These are phyloP conservation scores for Kockovaella imperatae DNA, from an alignment of 768 basidiomycete genomes.

Conservation along the genomic window DNA sequence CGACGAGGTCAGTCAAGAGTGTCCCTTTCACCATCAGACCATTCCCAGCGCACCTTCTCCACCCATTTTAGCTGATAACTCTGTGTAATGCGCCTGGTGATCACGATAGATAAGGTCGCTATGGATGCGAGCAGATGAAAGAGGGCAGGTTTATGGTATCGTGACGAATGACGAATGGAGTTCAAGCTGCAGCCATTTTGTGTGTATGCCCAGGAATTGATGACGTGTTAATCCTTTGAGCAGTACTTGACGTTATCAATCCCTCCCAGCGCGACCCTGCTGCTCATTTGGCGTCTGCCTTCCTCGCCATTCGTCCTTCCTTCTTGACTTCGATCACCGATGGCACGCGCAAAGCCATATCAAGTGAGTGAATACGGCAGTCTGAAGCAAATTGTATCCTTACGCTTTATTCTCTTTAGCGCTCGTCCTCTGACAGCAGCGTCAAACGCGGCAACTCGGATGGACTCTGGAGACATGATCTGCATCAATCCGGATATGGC, in stretches of 20 bases:
- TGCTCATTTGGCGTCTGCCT: neutral
- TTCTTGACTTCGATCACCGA: constrained; percentile 2
- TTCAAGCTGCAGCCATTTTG: too few species aligned
- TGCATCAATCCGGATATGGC: constrained; percentile 13
- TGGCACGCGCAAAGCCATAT: constrained; percentile 14
- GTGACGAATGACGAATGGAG: too few species aligned
- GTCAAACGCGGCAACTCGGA: constrained; percentile 16
- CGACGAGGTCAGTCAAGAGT: constrained; percentile 52
- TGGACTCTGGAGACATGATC: constrained; percentile 39
- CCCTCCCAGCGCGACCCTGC: neutral
- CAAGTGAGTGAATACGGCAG: constrained; percentile 5
- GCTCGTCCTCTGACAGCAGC: constrained; percentile 9
- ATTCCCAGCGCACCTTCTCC: constrained; percentile 31
- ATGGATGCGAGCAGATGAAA: neutral
- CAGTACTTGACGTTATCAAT: too few species aligned
- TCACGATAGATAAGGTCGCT: too few species aligned
- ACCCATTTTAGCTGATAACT: constrained; percentile 29
- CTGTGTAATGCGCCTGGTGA: constrained; percentile 5
- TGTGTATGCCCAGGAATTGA: too few species aligned
- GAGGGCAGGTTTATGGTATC: too few species aligned
- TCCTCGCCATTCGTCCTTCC: neutral
- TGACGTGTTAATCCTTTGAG: too few species aligned
- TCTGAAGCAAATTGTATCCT: too few species aligned
- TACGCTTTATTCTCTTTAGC: constrained; percentile 9
- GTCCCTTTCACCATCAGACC: neutral